These are phyloP conservation scores for Fusarium begoniae DNA, from an alignment of 2,329 filamentous ascomycete genomes.

Conservation along the genomic window DNA sequence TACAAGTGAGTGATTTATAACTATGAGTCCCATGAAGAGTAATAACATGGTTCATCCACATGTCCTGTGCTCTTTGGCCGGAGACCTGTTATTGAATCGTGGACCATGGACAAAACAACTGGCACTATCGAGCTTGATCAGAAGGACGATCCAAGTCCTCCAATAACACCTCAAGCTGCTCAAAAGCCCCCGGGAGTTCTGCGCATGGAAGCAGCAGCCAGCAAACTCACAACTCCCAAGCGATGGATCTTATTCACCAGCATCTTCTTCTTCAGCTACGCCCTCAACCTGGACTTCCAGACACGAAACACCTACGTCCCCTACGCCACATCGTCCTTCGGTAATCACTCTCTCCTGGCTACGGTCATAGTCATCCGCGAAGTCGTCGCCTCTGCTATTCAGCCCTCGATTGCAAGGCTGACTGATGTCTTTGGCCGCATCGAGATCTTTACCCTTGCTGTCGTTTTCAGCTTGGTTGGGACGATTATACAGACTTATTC, in stretches of 20 bases:
- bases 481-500: background rate
- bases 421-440: background rate
- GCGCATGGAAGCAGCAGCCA: background rate
- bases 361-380: background rate
- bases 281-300: background rate
- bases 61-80: background rate
- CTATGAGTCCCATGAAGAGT: background rate
- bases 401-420: background rate
- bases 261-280: background rate
- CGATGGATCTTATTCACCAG: background rate
- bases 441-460: background rate
- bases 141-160: rapidly evolving
- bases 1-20: background rate
- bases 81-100: background rate
- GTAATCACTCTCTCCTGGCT: background rate
- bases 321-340: background rate
- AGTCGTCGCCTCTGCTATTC: background rate
- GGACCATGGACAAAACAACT: background rate
- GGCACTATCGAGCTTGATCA: background rate
- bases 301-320: background rate
- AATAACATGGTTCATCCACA: background rate
- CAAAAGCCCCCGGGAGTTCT: background rate
- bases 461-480: background rate
- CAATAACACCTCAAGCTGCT: no score
- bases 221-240: background rate